These are phyloP conservation scores for Fragaria nilgerrensis DNA, from an alignment of 306 rosid genomes.

Conservation along the genomic window DNA sequence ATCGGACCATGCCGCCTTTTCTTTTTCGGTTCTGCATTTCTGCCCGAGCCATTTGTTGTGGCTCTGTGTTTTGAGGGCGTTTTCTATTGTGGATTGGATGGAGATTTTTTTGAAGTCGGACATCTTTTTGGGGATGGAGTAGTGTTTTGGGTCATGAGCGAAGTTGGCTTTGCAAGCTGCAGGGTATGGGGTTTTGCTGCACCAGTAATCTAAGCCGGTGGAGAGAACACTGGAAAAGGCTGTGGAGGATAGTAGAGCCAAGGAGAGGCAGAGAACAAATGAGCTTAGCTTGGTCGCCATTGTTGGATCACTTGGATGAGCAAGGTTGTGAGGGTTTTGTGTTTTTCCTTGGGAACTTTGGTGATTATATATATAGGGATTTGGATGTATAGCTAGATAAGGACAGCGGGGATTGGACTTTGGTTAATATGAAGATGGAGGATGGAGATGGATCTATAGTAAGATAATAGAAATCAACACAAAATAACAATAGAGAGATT, in stretches of 20 bases:
- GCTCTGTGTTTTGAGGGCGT: conserved; percentile 33
- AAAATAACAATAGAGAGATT: not conserved
- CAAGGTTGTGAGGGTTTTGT: conserved; percentile 1
- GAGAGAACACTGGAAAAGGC: conserved; percentile 16
- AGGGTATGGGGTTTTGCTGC: conserved; percentile 53
- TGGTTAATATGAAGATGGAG: conserved; percentile 4
- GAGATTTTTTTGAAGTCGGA: conserved; percentile 40
- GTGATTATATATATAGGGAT: conserved; percentile 14
- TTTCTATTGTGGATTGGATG: conserved; percentile 30
- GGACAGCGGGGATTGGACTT: conserved; percentile 5
- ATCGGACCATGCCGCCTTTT: conserved; percentile 50
- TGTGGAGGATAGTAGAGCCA: conserved; percentile 26
- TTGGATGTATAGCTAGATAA: not conserved
- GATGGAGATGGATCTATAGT: not conserved
- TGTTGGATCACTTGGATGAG: not conserved
- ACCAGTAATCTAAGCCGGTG: conserved; percentile 40
- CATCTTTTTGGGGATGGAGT: conserved; percentile 16
- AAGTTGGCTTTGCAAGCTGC: conserved; percentile 40
- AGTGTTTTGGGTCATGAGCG: not conserved
- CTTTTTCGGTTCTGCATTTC: conserved; percentile 35
- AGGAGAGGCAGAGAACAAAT: conserved; percentile 11
- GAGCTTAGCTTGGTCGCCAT: conserved; percentile 27
- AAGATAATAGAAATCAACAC: not conserved
- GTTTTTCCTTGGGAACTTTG: not conserved
- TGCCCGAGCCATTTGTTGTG: conserved; percentile 38